These are phyloP conservation scores for Eucalyptus regnans DNA, from an alignment of 345 rosid species.

Conservation along the genomic window DNA sequence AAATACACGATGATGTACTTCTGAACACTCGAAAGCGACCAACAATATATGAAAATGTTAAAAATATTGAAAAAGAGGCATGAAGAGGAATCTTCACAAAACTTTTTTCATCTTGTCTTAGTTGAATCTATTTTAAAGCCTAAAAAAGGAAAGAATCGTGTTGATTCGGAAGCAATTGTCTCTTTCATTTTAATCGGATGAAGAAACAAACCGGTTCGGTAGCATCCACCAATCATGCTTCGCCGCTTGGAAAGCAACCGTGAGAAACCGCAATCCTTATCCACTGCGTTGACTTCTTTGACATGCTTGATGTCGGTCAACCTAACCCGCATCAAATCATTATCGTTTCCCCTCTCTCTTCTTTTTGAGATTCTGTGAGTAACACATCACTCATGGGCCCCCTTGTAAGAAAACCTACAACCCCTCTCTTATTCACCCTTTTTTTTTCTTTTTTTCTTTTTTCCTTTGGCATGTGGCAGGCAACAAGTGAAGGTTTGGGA, in stretches of 20 bases:
- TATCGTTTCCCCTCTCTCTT: neutral
- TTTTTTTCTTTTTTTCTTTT: no score
- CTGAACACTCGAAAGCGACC: accelerated
- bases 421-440: no score
- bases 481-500: no score
- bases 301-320: neutral
- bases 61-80: no score
- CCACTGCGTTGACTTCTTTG: neutral
- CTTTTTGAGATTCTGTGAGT: no score
- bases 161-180: neutral
- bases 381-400: no score
- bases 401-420: no score
- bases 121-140: no score
- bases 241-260: neutral
- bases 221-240: neutral
- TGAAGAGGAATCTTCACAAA: no score
- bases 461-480: accelerated
- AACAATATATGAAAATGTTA: accelerated
- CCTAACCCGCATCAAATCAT: accelerated
- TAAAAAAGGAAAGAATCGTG: neutral
- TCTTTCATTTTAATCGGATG: neutral
- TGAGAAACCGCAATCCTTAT: neutral
- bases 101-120: no score
- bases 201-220: neutral
- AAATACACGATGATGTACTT: no score